These are phyloP conservation scores for Neurospora discreta DNA, from an alignment of 495 filamentous ascomycete species.

Conservation along the genomic window DNA sequence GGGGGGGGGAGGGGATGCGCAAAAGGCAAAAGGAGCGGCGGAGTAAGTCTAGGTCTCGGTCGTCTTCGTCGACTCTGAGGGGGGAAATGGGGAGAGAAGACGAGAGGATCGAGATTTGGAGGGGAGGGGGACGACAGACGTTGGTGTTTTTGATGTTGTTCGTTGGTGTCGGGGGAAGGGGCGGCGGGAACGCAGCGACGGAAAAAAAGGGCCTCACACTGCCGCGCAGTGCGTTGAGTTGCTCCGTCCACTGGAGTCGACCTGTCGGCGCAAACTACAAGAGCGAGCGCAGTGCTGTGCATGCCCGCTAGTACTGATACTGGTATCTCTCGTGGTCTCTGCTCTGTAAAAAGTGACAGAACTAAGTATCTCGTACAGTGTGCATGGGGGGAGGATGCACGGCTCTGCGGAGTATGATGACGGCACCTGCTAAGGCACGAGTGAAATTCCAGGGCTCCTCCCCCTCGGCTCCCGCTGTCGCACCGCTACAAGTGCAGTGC, in stretches of 20 bases:
- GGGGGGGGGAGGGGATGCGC: constrained; percentile 19
- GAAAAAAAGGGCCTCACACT: neutral
- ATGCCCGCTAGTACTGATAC: neutral
- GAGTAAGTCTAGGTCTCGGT: constrained; percentile 36
- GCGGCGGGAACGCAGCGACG: constrained; percentile 3
- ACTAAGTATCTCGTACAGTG: neutral
- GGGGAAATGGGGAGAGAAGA: neutral
- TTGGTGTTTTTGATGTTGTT: neutral
- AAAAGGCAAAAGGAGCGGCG: constrained; percentile 33
- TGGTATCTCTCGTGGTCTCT: no score
- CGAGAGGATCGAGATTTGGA: neutral
- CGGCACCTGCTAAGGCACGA: neutral
- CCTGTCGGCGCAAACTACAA: neutral
- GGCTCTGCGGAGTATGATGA: neutral
- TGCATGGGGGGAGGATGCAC: neutral
- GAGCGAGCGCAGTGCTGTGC: neutral
- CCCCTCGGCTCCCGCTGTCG: neutral
- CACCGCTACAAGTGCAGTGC: neutral
- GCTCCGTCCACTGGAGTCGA: neutral
- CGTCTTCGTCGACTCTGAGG: neutral
- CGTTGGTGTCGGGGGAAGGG: neutral
- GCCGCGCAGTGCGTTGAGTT: neutral
- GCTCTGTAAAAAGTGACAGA: neutral
- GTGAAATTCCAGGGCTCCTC: neutral
- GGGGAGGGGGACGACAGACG: neutral